Evolutionary conservation across 202 grass and related monocot genomes (phyloP).

Genomic region (Dendrocalamus latiflorus): DNA sequence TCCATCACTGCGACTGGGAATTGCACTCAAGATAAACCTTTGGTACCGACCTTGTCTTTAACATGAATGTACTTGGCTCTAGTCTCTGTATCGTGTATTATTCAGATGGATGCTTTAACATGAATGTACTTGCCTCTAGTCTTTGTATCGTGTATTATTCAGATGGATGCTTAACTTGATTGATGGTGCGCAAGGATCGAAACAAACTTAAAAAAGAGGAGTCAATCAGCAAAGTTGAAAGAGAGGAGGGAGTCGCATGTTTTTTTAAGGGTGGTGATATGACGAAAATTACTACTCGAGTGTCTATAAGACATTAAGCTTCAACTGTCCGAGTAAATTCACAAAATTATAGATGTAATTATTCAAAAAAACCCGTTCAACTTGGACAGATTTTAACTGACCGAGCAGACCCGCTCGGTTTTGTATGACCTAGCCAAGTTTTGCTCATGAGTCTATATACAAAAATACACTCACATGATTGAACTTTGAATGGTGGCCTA

Average conservation of each 20-base stretch:
- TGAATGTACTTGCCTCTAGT: not conserved
- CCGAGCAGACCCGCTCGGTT: no score
- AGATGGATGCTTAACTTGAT: not conserved
- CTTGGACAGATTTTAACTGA: no score
- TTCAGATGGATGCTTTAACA: not conserved
- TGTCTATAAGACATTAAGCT: not conserved
- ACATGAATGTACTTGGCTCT: not conserved
- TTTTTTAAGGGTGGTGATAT: no score
- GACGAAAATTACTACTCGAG: no score
- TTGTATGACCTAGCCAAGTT: no score
- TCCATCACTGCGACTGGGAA: not conserved
- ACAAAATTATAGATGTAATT: no score
- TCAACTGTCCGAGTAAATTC: no score
- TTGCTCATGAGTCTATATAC: no score
- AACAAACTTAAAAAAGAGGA: not conserved
- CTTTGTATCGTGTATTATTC: not conserved
- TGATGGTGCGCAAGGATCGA: not conserved
- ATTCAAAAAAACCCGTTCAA: no score
- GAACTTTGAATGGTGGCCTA: no score
- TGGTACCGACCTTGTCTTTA: not conserved
- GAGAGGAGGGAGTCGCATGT: not conserved
- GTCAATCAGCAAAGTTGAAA: not conserved
- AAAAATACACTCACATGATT: no score
- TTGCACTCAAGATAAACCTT: not conserved
- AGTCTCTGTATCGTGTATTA: not conserved